Evolutionary conservation across 1,284 basidiomycete genomes (phyloP), one percentile per base, ranked within the genome.

Genomic region (Trichosporon faecale): DNA sequence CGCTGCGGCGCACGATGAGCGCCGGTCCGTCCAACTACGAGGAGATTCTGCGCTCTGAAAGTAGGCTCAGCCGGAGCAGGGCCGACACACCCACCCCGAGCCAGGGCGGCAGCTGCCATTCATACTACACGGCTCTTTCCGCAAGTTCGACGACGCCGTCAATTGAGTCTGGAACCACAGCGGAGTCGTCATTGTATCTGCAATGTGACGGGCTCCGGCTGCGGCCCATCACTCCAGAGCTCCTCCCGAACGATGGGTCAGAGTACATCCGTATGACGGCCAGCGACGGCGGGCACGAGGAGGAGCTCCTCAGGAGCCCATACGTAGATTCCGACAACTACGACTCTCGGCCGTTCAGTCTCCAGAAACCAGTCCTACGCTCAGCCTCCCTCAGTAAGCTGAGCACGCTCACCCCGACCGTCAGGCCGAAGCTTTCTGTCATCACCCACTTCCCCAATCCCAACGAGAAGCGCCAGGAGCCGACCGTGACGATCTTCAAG

Each of bases 101-200:
- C 29, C 57, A 61, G 57, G 57, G 57, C 57, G 57, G 57, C 18
- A 61, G 57, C 57, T 31, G 29, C 27, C 27, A 61, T 61, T 61
- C 57, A 33, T 61, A 31, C 57, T 31, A 61, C 57, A 61, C 57
- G 21, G 57, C 57, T 9, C 29, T 61, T 31, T 61, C 57, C 57
- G 57, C 57, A 3, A 6, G 11, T 3, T 61, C 57, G 18, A 61
- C 27, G 18, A 61, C 57, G 57, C 57, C 57, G 57, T 61, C 57
- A 33, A 61, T 61, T 61, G 57, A 61, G 27, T 61, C 57, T 33
- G 57, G 57, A 31, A 61, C 57, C 27, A 61, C 57, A 14, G 57
- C 57, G 18, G 57, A 61, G 57, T 31, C 27, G 27, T 61, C 57
- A 23, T 23, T 61, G 29, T 61, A 61, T 27, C 57, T 61, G 27